Conservation (phyloP, 2,329 filamentous ascomycete species). For the Ceratocystis cubensis region DNA sequence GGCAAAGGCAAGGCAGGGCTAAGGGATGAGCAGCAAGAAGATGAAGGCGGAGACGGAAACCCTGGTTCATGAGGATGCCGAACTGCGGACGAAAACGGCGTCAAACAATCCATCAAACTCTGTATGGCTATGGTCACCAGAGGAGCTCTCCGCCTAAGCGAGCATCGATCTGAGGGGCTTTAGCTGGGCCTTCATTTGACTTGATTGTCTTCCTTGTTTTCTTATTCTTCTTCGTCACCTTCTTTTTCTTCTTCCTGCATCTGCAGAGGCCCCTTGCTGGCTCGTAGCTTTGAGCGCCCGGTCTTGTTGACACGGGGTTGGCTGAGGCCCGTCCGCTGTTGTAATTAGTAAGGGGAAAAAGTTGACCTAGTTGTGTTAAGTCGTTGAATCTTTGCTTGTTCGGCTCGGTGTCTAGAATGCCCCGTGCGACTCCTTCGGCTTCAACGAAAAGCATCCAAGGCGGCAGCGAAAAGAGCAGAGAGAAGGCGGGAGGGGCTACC, state of each 20-base stretch:
- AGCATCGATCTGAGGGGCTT: too few relatives aligned
- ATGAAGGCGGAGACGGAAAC: too few relatives aligned
- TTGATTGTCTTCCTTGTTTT: not conserved
- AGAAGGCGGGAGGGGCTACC: not conserved
- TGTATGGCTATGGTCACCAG: too few relatives aligned
- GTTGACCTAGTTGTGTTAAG: not conserved
- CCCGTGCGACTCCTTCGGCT: constrained; percentile 1
- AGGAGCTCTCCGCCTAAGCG: too few relatives aligned
- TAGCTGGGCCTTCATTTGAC: too few relatives aligned
- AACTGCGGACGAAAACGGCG: too few relatives aligned
- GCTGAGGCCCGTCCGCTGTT: not conserved
- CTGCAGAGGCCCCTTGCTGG: not conserved
- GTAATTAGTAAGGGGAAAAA: not conserved
- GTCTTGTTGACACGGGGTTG: not conserved
- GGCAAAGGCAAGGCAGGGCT: too few relatives aligned
- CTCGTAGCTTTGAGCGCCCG: not conserved
- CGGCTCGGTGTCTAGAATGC: not conserved
- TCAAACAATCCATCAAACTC: too few relatives aligned
- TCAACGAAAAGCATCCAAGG: not conserved
- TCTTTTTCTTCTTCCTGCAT: not conserved
- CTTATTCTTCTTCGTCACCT: not conserved
- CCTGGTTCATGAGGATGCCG: too few relatives aligned
- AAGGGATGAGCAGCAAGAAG: too few relatives aligned
- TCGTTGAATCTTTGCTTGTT: not conserved
- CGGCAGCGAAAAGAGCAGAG: not conserved